Evolutionary conservation across 345 rosid species (phyloP).

Genomic region (Gossypium mustelinum): DNA sequence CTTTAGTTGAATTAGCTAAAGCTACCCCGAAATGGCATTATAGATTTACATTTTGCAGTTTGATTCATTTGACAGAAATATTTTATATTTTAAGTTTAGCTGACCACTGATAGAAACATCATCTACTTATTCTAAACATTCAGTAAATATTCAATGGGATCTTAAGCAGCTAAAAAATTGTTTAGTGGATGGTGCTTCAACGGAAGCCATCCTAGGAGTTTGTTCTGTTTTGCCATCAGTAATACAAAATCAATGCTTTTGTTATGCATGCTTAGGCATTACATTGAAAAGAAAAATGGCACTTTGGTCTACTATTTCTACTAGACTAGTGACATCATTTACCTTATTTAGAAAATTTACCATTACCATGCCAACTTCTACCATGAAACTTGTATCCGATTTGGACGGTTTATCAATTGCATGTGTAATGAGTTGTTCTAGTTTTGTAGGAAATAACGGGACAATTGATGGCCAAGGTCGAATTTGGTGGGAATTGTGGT

Average conservation of each 20-base stretch:
- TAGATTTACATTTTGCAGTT: background rate
- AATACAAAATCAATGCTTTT: background rate
- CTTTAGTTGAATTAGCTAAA: background rate
- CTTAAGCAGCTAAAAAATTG: background rate
- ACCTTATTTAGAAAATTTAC: background rate
- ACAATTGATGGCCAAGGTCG: conserved; percentile 94
- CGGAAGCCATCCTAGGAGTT: background rate
- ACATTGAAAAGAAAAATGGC: background rate
- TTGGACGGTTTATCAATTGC: background rate
- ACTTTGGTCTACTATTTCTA: background rate
- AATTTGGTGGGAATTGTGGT: conserved; percentile 99
- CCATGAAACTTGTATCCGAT: background rate
- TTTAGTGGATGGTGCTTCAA: background rate
- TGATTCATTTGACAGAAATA: background rate
- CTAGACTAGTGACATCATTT: conserved; percentile 2
- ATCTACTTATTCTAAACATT: background rate
- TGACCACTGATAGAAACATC: background rate
- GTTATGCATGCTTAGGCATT: background rate
- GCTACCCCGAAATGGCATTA: background rate
- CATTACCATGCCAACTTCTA: background rate
- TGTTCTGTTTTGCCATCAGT: background rate
- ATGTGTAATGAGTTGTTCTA: background rate
- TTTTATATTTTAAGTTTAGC: background rate
- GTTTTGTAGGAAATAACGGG: conserved; percentile 73
- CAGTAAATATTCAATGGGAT: background rate